Base-by-base conservation (phyloP, 768 basidiomycete species). In the Auriscalpium orientale region DNA sequence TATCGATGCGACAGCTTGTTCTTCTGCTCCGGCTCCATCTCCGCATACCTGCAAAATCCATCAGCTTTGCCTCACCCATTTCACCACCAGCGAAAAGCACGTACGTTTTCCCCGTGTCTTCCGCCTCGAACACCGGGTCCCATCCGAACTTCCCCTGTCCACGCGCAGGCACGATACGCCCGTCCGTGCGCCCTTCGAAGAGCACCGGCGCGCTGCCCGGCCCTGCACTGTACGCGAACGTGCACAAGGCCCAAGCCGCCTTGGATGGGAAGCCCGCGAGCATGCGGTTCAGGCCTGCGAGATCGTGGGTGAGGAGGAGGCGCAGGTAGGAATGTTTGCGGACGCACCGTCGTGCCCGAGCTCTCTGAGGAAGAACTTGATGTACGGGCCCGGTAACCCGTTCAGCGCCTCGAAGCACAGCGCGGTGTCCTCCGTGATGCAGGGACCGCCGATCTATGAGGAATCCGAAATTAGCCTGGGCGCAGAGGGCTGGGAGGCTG, bases 361-460 rank as follows among this genome's bases (percentile, higher is more conserved):
- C 22, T 78, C 79, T 46, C 78, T 77, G 70, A 98, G 73, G 70
- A 99, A 99, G 60, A 91, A 77, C 65, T 99, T 99, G 77, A 99
- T 95, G 72, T 95, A 99, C 0, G 95, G 95, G 0, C 97, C 97
- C 2, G 97, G 97, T 4, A 99, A 80, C 0, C 93, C 95, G 18
- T 85, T 81, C 16, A 98, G 74, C 0, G 97, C 94, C 58, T 84
- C 82, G 65, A 91, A 98, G 62, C 87, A 91, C 7, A 99, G 80
- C 0, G 97, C 93, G 0, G 97, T 99, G 68, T 99, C 97, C 72
- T 99, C 92, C 0, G 91, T 93, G 63, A 84, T 83, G 60, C 81
- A 82, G 8, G 84, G 76, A 0, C 77, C 76, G 35, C 77, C 75
- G 10, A 84, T 63, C 72, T 77, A 37, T 28, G 33, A n/a, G 48